Evolutionary conservation across 1,139 yeast species (phyloP).

Genomic region (Debaryomyces singareniensis): DNA sequence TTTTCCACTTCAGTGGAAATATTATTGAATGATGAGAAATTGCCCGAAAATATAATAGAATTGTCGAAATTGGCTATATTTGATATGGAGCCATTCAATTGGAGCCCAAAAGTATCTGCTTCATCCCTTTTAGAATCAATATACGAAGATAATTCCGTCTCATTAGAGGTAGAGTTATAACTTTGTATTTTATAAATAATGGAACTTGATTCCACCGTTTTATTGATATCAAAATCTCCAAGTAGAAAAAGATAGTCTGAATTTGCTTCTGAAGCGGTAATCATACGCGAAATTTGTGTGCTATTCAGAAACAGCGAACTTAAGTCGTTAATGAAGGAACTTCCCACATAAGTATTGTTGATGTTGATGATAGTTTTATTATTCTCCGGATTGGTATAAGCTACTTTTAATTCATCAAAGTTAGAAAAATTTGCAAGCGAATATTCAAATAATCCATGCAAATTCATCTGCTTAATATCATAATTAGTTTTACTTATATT

Average conservation of each 20-base stretch:
- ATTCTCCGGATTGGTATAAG: slow-evolving; percentile 18
- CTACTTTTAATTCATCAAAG: slow-evolving; percentile 27
- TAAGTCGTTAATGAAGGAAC: slow-evolving; percentile 60
- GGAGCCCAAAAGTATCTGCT: slow-evolving; percentile 3
- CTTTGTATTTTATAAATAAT: slow-evolving; percentile 20
- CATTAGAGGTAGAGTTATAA: slow-evolving; percentile 30
- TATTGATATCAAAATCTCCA: slow-evolving; percentile 43
- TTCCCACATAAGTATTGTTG: slow-evolving; percentile 47
- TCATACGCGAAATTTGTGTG: slow-evolving; percentile 32
- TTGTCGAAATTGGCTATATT: slow-evolving; percentile 15
- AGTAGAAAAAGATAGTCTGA: slow-evolving; percentile 22
- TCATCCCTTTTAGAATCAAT: slow-evolving; percentile 18
- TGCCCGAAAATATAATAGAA: slow-evolving; percentile 26
- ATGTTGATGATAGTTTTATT: slow-evolving; percentile 23
- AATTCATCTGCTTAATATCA: slow-evolving; percentile 20
- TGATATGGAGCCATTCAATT: slow-evolving; percentile 19
- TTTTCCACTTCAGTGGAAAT: slow-evolving; percentile 17
- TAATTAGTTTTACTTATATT: slow-evolving; percentile 16
- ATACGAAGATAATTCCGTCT: slow-evolving; percentile 19
- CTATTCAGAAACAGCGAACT: slow-evolving; percentile 44
- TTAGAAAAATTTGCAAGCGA: slow-evolving; percentile 61
- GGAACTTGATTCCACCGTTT: slow-evolving; percentile 22
- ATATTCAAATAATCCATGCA: slow-evolving; percentile 82
- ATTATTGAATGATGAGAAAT: slow-evolving; percentile 19
- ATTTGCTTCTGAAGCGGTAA: slow-evolving; percentile 21